Conservation (phyloP, 2,329 filamentous ascomycete genomes). For the Drechslera avenae region DNA sequence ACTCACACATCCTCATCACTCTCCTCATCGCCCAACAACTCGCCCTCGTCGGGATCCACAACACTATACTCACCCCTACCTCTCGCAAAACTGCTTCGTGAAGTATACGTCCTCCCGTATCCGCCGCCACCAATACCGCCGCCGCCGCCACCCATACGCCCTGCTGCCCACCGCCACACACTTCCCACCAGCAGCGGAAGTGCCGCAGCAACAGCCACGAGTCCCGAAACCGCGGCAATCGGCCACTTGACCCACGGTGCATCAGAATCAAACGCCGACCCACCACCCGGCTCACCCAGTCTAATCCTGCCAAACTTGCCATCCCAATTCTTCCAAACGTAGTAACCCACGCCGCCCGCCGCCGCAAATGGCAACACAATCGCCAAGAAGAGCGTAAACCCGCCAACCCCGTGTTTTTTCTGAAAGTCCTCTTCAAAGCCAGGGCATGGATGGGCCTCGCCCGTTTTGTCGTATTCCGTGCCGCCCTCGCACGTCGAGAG, state of each 20-base stretch:
- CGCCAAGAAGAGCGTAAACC: conserved; percentile 81
- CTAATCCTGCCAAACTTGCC: conserved; percentile 89
- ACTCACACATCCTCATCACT: conserved; percentile 81
- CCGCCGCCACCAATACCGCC: conserved; percentile 2
- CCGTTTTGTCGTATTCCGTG: conserved; percentile 71
- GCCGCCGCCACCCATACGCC: conserved; percentile 58
- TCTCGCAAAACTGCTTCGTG: conserved; percentile 84
- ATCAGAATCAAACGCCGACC: conserved; percentile 62
- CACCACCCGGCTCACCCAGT: conserved; percentile 68
- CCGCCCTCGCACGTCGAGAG: conserved; percentile 86
- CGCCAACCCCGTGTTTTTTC: conserved; percentile 71
- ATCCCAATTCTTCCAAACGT: conserved; percentile 82
- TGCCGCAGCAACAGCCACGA: conserved; percentile 61
- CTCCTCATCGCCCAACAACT: conserved; percentile 90
- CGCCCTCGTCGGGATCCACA: conserved; percentile 92
- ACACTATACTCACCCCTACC: conserved; percentile 85
- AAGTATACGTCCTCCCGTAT: conserved; percentile 71
- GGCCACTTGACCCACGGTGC: conserved; percentile 82
- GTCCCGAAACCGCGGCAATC: conserved; percentile 52
- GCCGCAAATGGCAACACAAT: conserved; percentile 74
- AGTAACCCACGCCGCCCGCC: conserved; percentile 79
- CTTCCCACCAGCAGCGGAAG: conserved; percentile 72
- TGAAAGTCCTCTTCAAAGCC: conserved; percentile 83
- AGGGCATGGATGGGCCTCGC: conserved; percentile 68
- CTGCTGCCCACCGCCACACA: conserved; percentile 69